phyloP scores from a whole-genome alignment of 371 early-diverging fungal genomes.

The Apophysomyces variabilis region DNA sequence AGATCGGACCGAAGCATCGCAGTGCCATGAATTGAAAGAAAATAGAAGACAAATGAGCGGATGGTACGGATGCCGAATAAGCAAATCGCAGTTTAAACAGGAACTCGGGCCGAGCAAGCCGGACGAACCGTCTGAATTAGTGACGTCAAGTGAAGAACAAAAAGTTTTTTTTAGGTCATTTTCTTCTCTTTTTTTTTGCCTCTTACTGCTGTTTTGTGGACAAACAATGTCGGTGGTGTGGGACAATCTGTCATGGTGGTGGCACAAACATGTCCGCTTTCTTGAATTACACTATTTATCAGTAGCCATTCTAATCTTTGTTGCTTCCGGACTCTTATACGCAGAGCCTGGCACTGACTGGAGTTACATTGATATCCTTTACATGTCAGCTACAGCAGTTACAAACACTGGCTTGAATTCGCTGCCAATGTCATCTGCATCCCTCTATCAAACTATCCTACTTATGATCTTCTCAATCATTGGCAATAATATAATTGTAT shows the following conservation, averaged over 20 bases:
- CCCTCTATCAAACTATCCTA: slow-evolving; percentile 33
- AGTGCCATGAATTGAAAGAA: too few species aligned
- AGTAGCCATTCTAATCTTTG: slow-evolving; percentile 32
- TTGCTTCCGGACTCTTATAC: slow-evolving; percentile 40
- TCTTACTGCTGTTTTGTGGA: too few species aligned
- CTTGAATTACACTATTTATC: slow-evolving; percentile 52
- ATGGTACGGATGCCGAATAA: too few species aligned
- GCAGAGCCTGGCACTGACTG: slow-evolving; percentile 39
- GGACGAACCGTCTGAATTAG: too few species aligned
- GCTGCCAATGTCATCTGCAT: slow-evolving; percentile 36
- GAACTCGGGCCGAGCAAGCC: too few species aligned
- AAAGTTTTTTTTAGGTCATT: too few species aligned
- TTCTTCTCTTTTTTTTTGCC: too few species aligned
- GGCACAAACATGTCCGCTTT: slow-evolving; percentile 44
- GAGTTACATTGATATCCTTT: slow-evolving; percentile 48
- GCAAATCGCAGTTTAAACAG: too few species aligned
- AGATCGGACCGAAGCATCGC: too few species aligned
- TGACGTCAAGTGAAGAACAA: too few species aligned
- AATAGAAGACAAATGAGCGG: too few species aligned
- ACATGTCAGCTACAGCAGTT: slow-evolving; percentile 41
- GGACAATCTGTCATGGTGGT: slow-evolving; percentile 17
- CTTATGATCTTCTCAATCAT: slow-evolving; percentile 37
- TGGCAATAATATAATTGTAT: slow-evolving; percentile 43
- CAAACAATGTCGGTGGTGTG: not conserved
- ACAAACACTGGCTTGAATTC: slow-evolving; percentile 52